Evolutionary conservation across 768 basidiomycete genomes (phyloP), one percentile per base, ranked within the genome.

Genomic region (Rubroboletus pulcherrimus): DNA sequence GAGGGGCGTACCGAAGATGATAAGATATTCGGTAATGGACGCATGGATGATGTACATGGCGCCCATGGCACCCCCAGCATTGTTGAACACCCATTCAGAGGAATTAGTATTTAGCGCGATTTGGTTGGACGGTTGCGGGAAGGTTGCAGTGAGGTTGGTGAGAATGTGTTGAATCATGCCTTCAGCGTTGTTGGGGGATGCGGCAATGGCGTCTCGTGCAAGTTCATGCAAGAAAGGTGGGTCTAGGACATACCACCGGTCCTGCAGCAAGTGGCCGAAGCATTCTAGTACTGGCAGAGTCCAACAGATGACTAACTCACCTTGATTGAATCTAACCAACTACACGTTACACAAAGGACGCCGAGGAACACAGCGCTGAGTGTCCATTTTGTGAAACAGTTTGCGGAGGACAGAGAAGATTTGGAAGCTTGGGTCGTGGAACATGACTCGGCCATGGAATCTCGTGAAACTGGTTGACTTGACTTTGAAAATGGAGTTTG

Each of bases 21-120:
- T 93, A 62, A 93, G 82, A 75, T 96, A 99, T 76, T 99, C 97
- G 10, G 96, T 98, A 64, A 99, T 87, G 74, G 85, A 89, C 17
- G 96, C 93, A 66, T 98, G 97, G 60, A 98, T 91, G 73, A 98
- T 81, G 71, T 94, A 97, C 96, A 99, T 98, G 34, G 87, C 87
- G 41, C 94, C 94, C 95, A 96, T 98, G 1, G 94, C 94, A 56
- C 97, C 97, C 11, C 95, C 97, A 0, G 96, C 95, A 64, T 98
- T 98, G 77, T 86, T 98, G 74, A 96, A 90, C 26, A 97, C 83
- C 96, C 96, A 98, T 66, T 98, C 94, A 37, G 77, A 76, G 21
- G 80, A 68, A 74, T 87, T 64, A n/a, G 73, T 49, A 63, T 80
- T 79, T 48, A 82, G 60, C 67, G 84, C 82, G 59, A 91, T 53